Evolutionary conservation across 257 asterid species (phyloP).

Genomic region (Apocynum venetum): DNA sequence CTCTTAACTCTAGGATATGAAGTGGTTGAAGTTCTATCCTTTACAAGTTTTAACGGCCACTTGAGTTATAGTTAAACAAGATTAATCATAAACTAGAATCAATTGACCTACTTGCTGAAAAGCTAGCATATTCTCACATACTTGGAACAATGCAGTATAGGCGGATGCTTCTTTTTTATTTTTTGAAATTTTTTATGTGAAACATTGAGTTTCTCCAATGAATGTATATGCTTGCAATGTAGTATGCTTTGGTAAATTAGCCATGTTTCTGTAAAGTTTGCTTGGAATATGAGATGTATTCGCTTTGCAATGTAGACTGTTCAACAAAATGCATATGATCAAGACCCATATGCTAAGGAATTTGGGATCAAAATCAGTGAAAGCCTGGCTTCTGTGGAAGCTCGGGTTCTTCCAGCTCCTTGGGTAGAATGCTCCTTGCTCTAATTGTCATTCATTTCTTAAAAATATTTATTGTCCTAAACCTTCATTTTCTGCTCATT

Average conservation of each 20-base stretch:
- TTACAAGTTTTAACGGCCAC: not conserved
- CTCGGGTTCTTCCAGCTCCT: conserved; percentile 97
- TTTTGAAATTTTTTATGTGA: not conserved
- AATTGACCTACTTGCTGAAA: not conserved
- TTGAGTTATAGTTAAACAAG: not conserved
- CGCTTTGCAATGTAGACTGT: conserved; percentile 56
- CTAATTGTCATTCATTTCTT: not conserved
- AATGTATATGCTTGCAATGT: not conserved
- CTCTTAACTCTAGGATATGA: not conserved
- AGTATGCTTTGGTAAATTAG: not conserved
- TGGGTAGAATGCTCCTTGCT: conserved; percentile 57
- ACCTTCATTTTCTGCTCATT: conserved; percentile 10
- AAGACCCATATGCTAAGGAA: conserved; percentile 92
- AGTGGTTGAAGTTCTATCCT: not conserved
- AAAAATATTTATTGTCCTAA: conserved; percentile 4
- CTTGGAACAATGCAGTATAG: not conserved
- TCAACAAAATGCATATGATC: conserved; percentile 76
- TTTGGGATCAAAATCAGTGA: conserved; percentile 90
- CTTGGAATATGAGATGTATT: not conserved
- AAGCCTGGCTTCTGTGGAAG: conserved; percentile 83
- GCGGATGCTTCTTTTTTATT: not conserved
- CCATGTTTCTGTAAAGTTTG: not conserved
- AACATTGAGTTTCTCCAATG: not conserved
- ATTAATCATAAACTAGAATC: not conserved
- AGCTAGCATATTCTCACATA: not conserved